A percentile compares a stretch with the other conserved stretches of the same genome.
Evolutionary conservation across 768 basidiomycete species (phyloP).

Genomic region (Hirschioporus abietinus): DNA sequence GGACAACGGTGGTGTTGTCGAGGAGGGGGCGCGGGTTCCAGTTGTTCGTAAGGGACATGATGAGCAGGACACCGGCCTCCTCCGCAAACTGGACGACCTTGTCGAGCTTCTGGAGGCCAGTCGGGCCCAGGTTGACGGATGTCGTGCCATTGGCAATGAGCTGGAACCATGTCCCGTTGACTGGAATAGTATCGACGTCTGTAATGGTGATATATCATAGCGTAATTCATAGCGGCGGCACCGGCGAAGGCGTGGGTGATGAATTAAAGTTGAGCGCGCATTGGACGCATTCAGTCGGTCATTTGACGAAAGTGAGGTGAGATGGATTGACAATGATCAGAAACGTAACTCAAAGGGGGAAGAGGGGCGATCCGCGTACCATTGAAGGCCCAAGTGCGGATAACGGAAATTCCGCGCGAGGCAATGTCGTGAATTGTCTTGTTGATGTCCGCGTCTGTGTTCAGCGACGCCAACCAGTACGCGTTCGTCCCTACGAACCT

Average conservation of each 20-base stretch:
- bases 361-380: constrained; percentile 29
- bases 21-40: constrained; percentile 43
- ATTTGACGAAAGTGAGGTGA: background rate
- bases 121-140: constrained; percentile 52
- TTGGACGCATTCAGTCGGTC: background rate
- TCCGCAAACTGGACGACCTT: constrained; percentile 49
- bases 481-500: constrained; percentile 52
- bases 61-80: constrained; percentile 45
- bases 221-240: background rate
- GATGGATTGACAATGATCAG: background rate
- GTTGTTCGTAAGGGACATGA: constrained; percentile 57
- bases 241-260: background rate
- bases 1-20: constrained; percentile 16
- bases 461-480: constrained; percentile 60
- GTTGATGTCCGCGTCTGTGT: constrained; percentile 50
- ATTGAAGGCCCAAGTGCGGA: constrained; percentile 71
- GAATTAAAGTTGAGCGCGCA: background rate
- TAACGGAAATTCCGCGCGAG: constrained; percentile 48
- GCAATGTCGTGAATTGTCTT: constrained; percentile 54
- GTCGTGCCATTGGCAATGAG: constrained; percentile 47
- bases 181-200: constrained; percentile 51
- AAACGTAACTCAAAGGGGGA: background rate
- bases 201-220: background rate
- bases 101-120: constrained; percentile 60
- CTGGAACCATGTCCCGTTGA: constrained; percentile 62